phyloP scores from a whole-genome alignment of 371 early-diverging fungal species.

The Actinomortierella ambigua region DNA sequence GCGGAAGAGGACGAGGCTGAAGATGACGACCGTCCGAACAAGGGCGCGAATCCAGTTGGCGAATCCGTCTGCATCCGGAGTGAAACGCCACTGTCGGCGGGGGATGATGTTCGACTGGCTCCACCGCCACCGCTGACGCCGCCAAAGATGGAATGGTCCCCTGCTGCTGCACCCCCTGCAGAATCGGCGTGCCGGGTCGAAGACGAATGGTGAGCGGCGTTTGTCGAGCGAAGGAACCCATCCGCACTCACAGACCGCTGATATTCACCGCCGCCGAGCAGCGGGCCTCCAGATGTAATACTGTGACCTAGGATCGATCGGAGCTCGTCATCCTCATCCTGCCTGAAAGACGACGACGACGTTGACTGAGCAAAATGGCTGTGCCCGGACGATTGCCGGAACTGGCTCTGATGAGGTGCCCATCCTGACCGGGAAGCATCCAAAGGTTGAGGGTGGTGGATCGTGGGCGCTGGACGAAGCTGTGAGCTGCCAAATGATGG shows the following conservation, averaged over 20 bases:
- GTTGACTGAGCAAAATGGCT: neutral
- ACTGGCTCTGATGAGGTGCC: constrained; percentile 15
- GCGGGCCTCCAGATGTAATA: constrained; percentile 31
- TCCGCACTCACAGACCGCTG: constrained; percentile 12
- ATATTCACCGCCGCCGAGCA: constrained; percentile 18
- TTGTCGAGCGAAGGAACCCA: constrained; percentile 13
- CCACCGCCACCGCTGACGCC: neutral
- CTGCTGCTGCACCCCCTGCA: constrained; percentile 8
- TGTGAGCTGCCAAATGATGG: constrained; percentile 2
- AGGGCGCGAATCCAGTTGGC: constrained; percentile 29
- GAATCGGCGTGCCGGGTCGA: neutral
- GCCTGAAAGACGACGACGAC: neutral
- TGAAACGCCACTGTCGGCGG: neutral
- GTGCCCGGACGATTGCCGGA: constrained; percentile 20
- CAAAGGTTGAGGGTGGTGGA: neutral
- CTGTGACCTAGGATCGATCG: constrained; percentile 36
- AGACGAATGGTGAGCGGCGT: neutral
- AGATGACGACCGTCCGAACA: constrained; percentile 13
- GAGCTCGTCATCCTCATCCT: constrained; percentile 23
- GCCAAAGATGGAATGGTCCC: constrained; percentile 3
- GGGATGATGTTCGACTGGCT: neutral
- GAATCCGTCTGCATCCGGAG: constrained; percentile 1
- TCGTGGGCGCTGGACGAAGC: neutral
- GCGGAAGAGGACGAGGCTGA: too few species aligned
- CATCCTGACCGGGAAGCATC: too few species aligned